Evolutionary conservation across 208 protist species (phyloP), one percentile per base, ranked within the genome.

Genomic region (Trypanosoma grayi): DNA sequence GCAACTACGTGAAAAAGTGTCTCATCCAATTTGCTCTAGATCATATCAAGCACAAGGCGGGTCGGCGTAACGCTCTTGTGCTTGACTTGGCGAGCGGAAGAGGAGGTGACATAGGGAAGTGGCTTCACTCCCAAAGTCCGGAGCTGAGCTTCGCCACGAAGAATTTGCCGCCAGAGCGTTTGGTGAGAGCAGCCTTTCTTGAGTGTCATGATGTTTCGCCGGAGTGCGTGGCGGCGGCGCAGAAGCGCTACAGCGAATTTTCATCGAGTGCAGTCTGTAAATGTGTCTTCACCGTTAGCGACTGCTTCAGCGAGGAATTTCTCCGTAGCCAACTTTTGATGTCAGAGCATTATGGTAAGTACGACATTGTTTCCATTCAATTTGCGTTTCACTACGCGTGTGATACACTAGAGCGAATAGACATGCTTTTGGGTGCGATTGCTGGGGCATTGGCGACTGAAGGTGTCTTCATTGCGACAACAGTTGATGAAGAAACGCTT

Each of bases 341-440:
- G 4, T 67, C 60, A 2, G 64, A 67, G 7, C 43, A 74, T 18
- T 83, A 74, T 68, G 85, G 81, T 2, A 43, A 63, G 20, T 91
- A 81, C 64, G 56, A 79, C 59, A 59, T 92, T 16, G 83, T 95
- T 7, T 80, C 81, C 2, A 86, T 92, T 45, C 89, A 95, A 66
- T 95, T 95, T 60, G 85, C 89, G 0, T 76, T 95, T 40, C 89
- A 95, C 72, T 95, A 95, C 67, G 89, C 85, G n/a, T 95, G 85
- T 57, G 46, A 66, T 13, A 73, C 68, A 10, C 40, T 64, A 11
- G 72, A 81, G 28, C 54, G 60, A 25, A 77, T 95, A 14, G 60
- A 72, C n/a, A 60, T 64, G 22, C 33, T 92, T 4, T 44, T 95
- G 9, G 27, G 44, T 2, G 62, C 70, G 9, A 65, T 92, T 10